A percentile compares a stretch with the other conserved stretches of the same genome.
phyloP scores from a whole-genome alignment of 768 basidiomycete species.

The Kwoniella pini region DNA sequence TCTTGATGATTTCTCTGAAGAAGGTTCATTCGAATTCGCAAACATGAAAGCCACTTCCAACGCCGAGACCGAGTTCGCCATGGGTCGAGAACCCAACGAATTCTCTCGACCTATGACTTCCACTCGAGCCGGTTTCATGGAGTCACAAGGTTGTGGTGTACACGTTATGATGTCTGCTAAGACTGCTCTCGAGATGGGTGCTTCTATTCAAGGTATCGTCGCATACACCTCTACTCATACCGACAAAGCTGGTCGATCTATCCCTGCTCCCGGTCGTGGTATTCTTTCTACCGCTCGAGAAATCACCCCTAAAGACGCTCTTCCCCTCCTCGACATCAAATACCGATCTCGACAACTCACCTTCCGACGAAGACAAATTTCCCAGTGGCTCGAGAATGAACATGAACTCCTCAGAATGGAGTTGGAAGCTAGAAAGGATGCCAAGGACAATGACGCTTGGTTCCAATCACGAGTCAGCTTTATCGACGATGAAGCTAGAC shows the following conservation, averaged over 20 bases:
- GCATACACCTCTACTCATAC: conserved; percentile 90
- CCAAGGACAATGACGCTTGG: conserved; percentile 65
- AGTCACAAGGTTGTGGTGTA: conserved; percentile 92
- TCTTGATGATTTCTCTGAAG: conserved; percentile 96
- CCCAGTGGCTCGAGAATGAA: conserved; percentile 91
- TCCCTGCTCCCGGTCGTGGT: conserved; percentile 94
- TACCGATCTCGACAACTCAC: conserved; percentile 91
- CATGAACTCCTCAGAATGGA: conserved; percentile 81
- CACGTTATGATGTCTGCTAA: conserved; percentile 97
- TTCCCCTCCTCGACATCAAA: conserved; percentile 75
- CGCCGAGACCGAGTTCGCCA: conserved; percentile 93
- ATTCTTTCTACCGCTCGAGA: conserved; percentile 86
- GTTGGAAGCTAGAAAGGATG: conserved; percentile 57
- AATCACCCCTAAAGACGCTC: conserved; percentile 72
- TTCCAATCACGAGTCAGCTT: conserved; percentile 73
- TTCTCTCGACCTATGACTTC: conserved; percentile 97
- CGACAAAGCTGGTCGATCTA: conserved; percentile 97
- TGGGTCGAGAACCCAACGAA: conserved; percentile 98
- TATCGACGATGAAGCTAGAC: conserved; percentile 84
- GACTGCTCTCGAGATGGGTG: conserved; percentile 91
- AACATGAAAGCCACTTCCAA: conserved; percentile 99
- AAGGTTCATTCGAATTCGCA: conserved; percentile 97
- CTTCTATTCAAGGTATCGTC: conserved; percentile 87
- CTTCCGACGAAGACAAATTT: conserved; percentile 93
- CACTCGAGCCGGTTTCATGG: conserved; percentile 97